Percentiles rank a stretch among this genome's conserved stretches.
Conservation (phyloP, 768 basidiomycete species). For the Amanita jacksonii region DNA sequence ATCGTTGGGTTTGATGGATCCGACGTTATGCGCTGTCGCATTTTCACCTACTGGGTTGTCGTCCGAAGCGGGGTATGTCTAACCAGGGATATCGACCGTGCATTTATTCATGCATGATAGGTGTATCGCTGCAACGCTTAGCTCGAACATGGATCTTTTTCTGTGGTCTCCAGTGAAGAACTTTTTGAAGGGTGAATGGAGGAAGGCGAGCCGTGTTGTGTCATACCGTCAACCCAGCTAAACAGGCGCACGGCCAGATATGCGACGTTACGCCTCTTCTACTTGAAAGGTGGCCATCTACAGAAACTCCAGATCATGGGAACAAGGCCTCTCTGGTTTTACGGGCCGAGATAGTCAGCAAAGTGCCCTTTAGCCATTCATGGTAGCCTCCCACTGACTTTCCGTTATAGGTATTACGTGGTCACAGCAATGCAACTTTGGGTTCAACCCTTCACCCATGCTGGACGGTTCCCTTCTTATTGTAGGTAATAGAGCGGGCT, state of each 20-base stretch:
- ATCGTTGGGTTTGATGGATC: conserved; percentile 67
- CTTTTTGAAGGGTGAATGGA: conserved; percentile 66
- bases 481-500: conserved; percentile 61
- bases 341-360: conserved; percentile 48
- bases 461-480: conserved; percentile 58
- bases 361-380: conserved; percentile 15
- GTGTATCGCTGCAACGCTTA: conserved; percentile 59
- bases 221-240: background rate
- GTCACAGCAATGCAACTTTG: conserved; percentile 56
- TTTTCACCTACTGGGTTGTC: conserved; percentile 65
- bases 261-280: conserved; percentile 47
- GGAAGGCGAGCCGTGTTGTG: conserved; percentile 31
- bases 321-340: conserved; percentile 26
- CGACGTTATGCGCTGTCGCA: conserved; percentile 43
- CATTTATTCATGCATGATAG: conserved; percentile 24
- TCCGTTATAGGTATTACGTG: conserved; percentile 49
- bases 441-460: conserved; percentile 34
- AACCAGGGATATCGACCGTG: background rate
- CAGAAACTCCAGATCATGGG: conserved; percentile 13
- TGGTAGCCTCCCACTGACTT: background rate
- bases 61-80: conserved; percentile 45
- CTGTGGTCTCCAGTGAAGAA: conserved; percentile 63
- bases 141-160: conserved; percentile 66
- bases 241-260: conserved; percentile 26
- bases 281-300: conserved; percentile 21